Evolutionary conservation across 495 filamentous ascomycete species (phyloP), one percentile per base, ranked within the genome.

Genomic region (Talaromyces stipitatus): DNA sequence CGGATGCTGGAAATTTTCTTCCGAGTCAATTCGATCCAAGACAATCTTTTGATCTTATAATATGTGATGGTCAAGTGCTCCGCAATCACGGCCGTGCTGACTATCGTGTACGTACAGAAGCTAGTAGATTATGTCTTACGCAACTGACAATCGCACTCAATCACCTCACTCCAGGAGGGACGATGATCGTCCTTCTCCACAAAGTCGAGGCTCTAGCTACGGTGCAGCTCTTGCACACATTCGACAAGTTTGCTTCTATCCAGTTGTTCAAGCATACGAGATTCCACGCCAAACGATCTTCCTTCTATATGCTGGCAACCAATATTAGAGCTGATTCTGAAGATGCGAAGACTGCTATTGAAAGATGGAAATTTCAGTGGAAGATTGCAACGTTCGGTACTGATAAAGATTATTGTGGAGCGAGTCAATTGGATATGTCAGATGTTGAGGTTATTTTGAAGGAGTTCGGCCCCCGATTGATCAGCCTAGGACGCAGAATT

Each of bases 41-140:
- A 0, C 45, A 71, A 11, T 9, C 30, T 0, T 85, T 82, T 60
- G 72, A 85, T 54, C 70, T 85, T 2, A 68, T 80, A 11, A 63
- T 86, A 36, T 85, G 80, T 63, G 81, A 85, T 58, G 81, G 82
- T 1, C 76, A 84, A 32, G 77, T 81, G 2, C 66, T 82, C 12
- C 63, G 81, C 14, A 75, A 62, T 0, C 81, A 85, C 22, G 23
- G 62, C 36, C 62, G 76, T 18, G 66, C 70, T 23, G 48, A 58
- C 27, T 75, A 80, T 61, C 64, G 75, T n/a, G 67, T 78, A 56
- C 23, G 11, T 0, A 54, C 61, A 18, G 79, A 85, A 66, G 67
- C 68, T 0, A 46, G 38, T 9, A 66, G 81, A 32, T 63, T 84
- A 24, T 57, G 55, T 0, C 38, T 64, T 5, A 61, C 73, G 0